Evolutionary conservation across 108 stramenopile species (phyloP).

Genomic region (Nannochloropsis granulata): DNA sequence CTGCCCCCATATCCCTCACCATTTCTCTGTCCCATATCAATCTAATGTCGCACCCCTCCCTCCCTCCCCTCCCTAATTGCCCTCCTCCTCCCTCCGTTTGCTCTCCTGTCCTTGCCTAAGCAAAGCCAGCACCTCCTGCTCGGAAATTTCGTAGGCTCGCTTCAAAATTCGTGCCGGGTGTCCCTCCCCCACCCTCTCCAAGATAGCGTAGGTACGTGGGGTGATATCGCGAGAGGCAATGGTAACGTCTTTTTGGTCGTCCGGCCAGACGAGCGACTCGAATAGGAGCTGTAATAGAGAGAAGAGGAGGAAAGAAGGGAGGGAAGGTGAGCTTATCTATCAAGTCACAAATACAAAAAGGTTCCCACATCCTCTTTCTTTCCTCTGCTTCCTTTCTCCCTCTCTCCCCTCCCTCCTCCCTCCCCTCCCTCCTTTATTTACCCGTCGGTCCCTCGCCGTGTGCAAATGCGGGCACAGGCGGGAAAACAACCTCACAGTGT

Average conservation of each 20-base stretch:
- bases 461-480: slow-evolving; percentile 52
- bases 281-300: background rate
- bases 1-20: too few relatives aligned
- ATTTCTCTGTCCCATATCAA: too few relatives aligned
- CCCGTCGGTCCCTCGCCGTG: slow-evolving; percentile 45
- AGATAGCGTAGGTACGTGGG: background rate
- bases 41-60: too few relatives aligned
- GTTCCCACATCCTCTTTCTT: too few relatives aligned
- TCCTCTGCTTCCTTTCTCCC: too few relatives aligned
- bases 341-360: too few relatives aligned
- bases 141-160: background rate
- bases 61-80: background rate
- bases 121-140: background rate
- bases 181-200: background rate
- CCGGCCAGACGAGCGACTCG: background rate
- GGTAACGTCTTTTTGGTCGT: background rate
- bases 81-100: background rate
- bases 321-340: background rate
- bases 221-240: background rate
- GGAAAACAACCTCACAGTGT: slow-evolving; percentile 49
- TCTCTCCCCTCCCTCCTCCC: too few relatives aligned
- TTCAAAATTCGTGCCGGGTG: background rate
- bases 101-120: background rate
- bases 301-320: background rate
- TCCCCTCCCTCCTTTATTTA: background rate